Evolutionary conservation across 2,329 filamentous ascomycete species (phyloP).

Genomic region (Mycosphaerella sp.): DNA sequence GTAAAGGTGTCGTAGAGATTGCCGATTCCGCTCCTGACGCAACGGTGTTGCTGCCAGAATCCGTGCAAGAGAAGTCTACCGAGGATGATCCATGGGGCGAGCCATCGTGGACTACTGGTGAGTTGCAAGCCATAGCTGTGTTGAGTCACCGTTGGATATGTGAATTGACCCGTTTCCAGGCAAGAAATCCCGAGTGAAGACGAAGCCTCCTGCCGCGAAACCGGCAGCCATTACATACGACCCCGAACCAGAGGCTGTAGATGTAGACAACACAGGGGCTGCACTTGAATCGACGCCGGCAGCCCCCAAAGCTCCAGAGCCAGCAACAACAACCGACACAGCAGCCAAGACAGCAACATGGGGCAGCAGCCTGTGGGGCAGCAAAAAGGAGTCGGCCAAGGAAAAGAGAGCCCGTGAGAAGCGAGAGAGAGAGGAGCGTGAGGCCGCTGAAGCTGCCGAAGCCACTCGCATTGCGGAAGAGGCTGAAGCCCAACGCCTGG

Average conservation of each 20-base stretch:
- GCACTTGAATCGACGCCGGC: slow-evolving; percentile 11
- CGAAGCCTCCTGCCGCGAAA: slow-evolving; percentile 33
- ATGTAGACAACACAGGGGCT: slow-evolving; percentile 22
- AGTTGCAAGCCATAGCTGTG: not conserved
- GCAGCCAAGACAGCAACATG: slow-evolving; percentile 38
- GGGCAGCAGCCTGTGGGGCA: slow-evolving; percentile 28
- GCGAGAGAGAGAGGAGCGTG: slow-evolving; percentile 40
- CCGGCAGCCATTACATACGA: no score
- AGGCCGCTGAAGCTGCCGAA: slow-evolving; percentile 29
- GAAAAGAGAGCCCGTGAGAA: slow-evolving; percentile 36
- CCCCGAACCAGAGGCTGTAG: slow-evolving; percentile 20
- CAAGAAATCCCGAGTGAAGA: slow-evolving; percentile 50
- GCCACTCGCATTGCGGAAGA: slow-evolving; percentile 26
- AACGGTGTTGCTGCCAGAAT: slow-evolving; percentile 41
- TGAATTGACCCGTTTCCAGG: slow-evolving; percentile 30
- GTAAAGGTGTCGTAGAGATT: slow-evolving; percentile 38
- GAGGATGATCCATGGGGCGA: slow-evolving; percentile 31
- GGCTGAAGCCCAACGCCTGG: slow-evolving; percentile 23
- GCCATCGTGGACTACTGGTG: slow-evolving; percentile 22
- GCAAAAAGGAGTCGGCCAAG: slow-evolving; percentile 33
- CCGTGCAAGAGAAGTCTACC: slow-evolving; percentile 32
- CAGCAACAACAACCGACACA: slow-evolving; percentile 38
- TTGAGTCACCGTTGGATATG: slow-evolving; percentile 1
- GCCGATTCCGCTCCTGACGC: slow-evolving; percentile 29
- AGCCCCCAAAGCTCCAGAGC: slow-evolving; percentile 22